Evolutionary conservation across 129 eudicot species (phyloP).

Genomic region (Flaveria bidentis): DNA sequence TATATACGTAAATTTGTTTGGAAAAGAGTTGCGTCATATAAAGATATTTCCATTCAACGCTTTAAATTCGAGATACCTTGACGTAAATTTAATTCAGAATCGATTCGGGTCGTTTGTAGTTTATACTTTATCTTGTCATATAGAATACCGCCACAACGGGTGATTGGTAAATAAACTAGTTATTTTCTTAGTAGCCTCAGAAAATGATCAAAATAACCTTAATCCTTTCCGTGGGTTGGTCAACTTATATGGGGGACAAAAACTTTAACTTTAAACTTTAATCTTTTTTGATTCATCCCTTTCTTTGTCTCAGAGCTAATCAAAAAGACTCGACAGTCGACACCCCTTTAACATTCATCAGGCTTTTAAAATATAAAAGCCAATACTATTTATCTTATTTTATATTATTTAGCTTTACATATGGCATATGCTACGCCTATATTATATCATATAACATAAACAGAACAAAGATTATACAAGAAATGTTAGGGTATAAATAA

Average conservation of each 20-base stretch:
- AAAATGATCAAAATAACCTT: slow-evolving; percentile 11
- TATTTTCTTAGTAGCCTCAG: too few relatives aligned
- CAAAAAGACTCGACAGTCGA: slow-evolving; percentile 3
- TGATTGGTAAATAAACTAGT: too few relatives aligned
- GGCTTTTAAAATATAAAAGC: not conserved
- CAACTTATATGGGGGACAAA: slow-evolving; percentile 24
- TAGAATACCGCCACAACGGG: too few relatives aligned
- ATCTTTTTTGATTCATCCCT: slow-evolving; percentile 25
- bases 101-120: too few relatives aligned
- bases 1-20: too few relatives aligned
- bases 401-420: not conserved
- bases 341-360: not conserved
- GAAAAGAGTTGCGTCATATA: too few relatives aligned
- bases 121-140: too few relatives aligned
- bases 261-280: slow-evolving; percentile 30
- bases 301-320: slow-evolving; percentile 30
- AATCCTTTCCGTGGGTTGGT: slow-evolving; percentile 33
- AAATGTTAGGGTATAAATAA: not conserved
- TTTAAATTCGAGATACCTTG: too few relatives aligned
- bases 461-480: not conserved
- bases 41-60: too few relatives aligned
- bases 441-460: not conserved
- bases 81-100: too few relatives aligned
- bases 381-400: not conserved
- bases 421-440: not conserved